Conservation (phyloP, 2,329 filamentous ascomycete species). For the Nemania abortiva region DNA sequence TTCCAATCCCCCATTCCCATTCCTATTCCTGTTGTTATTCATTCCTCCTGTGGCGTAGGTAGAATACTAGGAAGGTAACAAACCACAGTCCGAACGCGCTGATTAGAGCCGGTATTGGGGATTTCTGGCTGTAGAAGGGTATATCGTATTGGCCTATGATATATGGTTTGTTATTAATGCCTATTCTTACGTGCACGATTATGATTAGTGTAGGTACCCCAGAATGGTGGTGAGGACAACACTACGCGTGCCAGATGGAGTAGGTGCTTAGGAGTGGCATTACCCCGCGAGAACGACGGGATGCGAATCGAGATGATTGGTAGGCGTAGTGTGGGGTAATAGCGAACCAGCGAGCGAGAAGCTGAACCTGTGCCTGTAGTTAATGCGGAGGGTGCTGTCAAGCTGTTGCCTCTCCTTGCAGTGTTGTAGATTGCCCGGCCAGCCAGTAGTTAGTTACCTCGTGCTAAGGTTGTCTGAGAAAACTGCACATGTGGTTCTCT, state of each 20-base stretch:
- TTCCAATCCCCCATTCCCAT: neutral
- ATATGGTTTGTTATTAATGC: slow-evolving; percentile 2
- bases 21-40: neutral
- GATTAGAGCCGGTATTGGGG: slow-evolving; percentile 1
- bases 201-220: slow-evolving; percentile 1
- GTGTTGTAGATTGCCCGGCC: neutral
- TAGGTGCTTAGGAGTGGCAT: slow-evolving; percentile 6
- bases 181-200: neutral
- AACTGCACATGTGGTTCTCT: neutral
- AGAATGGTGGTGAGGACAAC: neutral
- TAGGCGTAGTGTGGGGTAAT: slow-evolving; percentile 34
- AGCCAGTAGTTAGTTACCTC: neutral
- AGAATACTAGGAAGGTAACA: slow-evolving; percentile 2
- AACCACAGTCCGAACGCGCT: neutral
- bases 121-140: neutral
- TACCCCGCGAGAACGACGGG: slow-evolving; percentile 21
- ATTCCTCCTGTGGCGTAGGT: neutral
- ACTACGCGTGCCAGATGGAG: neutral
- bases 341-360: slow-evolving; percentile 28
- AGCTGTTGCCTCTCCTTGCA: too few relatives aligned
- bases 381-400: too few relatives aligned
- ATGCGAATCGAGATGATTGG: slow-evolving; percentile 24
- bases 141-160: slow-evolving; percentile 4
- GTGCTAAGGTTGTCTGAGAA: neutral
- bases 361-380: slow-evolving; percentile 1